Evolutionary conservation across 345 rosid genomes (phyloP).

Genomic region (Anastatica hierochuntica): DNA sequence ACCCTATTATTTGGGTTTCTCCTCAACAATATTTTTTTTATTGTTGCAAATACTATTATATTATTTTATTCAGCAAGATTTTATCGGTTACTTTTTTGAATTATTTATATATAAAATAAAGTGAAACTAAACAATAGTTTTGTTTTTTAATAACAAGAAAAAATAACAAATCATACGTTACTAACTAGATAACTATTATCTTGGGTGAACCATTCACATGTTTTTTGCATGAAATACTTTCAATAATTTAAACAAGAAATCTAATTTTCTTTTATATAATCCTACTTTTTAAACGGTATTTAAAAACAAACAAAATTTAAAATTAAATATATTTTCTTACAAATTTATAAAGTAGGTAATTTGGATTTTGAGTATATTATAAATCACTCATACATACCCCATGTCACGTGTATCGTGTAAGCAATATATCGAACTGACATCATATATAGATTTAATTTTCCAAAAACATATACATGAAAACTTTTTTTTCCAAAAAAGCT

Average conservation of each 20-base stretch:
- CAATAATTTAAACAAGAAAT: too few relatives aligned
- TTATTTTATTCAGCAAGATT: too few relatives aligned
- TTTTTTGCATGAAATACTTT: too few relatives aligned
- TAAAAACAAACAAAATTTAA: background rate
- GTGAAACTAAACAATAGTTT: too few relatives aligned
- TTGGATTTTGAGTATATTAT: too few relatives aligned
- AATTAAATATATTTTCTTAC: background rate
- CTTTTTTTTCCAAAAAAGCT: conserved; percentile 4
- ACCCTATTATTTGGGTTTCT: background rate
- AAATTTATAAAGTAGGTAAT: too few relatives aligned
- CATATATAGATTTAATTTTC: background rate
- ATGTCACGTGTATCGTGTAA: background rate
- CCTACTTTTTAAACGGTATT: background rate
- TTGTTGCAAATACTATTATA: background rate
- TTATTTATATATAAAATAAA: too few relatives aligned
- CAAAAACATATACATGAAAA: background rate
- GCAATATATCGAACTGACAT: background rate
- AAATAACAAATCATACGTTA: too few relatives aligned
- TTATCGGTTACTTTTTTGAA: too few relatives aligned
- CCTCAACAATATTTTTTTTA: background rate
- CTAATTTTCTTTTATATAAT: background rate
- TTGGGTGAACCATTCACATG: too few relatives aligned
- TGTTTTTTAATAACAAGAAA: too few relatives aligned
- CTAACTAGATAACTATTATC: too few relatives aligned
- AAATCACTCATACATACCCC: background rate